phyloP scores from a whole-genome alignment of 2,329 filamentous ascomycete species.

The Xylariaceae sp. region DNA sequence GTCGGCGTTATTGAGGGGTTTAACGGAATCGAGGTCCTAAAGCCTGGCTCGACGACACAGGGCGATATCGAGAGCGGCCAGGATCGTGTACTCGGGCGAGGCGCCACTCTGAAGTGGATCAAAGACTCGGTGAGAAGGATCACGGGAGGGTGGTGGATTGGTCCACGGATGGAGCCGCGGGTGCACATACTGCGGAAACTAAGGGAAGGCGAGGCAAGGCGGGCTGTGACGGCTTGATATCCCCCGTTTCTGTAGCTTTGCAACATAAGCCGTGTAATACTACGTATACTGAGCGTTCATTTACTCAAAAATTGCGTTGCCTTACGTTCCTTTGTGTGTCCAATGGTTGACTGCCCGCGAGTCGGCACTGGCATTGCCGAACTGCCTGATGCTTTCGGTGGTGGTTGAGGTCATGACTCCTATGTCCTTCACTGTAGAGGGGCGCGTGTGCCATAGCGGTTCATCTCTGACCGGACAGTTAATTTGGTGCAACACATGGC shows the following conservation, averaged over 20 bases:
- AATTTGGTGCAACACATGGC: no score
- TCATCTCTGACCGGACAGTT: no score
- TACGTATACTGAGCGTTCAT: slow-evolving; percentile 19
- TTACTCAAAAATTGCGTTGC: no score
- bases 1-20: slow-evolving; percentile 64
- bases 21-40: slow-evolving; percentile 63
- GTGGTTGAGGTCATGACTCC: no score
- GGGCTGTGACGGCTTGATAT: slow-evolving; percentile 38
- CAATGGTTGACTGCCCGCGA: no score
- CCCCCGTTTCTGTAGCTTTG: not conserved
- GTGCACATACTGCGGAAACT: slow-evolving; percentile 56
- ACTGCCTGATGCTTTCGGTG: no score
- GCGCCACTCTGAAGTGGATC: slow-evolving; percentile 47
- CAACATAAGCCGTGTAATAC: not conserved
- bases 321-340: no score
- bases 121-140: slow-evolving; percentile 51
- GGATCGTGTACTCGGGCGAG: slow-evolving; percentile 53
- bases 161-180: slow-evolving; percentile 64
- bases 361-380: no score
- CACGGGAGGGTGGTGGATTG: slow-evolving; percentile 70
- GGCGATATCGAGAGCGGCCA: slow-evolving; percentile 34
- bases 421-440: no score
- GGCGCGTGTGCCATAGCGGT: no score
- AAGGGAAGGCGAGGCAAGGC: slow-evolving; percentile 39
- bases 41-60: slow-evolving; percentile 48